These are phyloP conservation scores for Tolypocladium amazonense DNA, from an alignment of 2,329 filamentous ascomycete species.

Conservation along the genomic window DNA sequence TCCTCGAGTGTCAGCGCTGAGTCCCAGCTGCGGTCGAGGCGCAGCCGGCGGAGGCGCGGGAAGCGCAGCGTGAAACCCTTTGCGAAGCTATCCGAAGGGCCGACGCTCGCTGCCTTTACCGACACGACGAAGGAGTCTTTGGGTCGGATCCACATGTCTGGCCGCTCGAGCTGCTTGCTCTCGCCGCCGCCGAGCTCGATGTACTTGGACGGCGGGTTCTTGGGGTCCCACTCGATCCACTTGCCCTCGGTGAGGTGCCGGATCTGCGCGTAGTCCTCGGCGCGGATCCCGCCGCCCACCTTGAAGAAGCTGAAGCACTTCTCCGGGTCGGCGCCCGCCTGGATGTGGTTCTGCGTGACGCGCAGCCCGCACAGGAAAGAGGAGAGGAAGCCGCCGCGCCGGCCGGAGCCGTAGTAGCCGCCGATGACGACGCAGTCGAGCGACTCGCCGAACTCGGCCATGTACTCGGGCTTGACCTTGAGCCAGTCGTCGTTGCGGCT, in stretches of 20 bases:
- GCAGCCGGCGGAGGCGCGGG: constrained; percentile 73
- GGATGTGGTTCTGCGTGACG: constrained; percentile 57
- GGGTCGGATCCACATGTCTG: constrained; percentile 89
- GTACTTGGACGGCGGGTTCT: constrained; percentile 63
- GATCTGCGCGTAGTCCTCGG: constrained; percentile 75
- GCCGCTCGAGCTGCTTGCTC: constrained; percentile 58
- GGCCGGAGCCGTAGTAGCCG: constrained; percentile 84
- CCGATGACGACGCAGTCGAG: constrained; percentile 85
- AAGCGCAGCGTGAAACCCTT: constrained; percentile 74
- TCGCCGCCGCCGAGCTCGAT: constrained; percentile 76
- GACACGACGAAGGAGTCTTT: constrained; percentile 78
- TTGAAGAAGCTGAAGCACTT: constrained; percentile 95
- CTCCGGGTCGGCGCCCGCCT: constrained; percentile 49
- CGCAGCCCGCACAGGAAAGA: constrained; percentile 86
- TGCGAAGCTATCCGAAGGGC: constrained; percentile 66
- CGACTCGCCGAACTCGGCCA: constrained; percentile 90
- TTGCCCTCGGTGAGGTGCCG: constrained; percentile 80
- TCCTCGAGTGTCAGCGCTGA: constrained; percentile 68
- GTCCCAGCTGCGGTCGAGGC: constrained; percentile 77
- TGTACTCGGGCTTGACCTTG: constrained; percentile 98
- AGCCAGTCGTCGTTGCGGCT: constrained; percentile 94
- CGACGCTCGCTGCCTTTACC: constrained; percentile 77
- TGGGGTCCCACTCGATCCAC: constrained; percentile 77
- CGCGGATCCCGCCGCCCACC: constrained; percentile 86
- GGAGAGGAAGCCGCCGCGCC: constrained; percentile 69